Percentiles rank a stretch among this genome's conserved stretches.
Evolutionary conservation across 345 rosid species (phyloP).

Genomic region (Gossypium raimondii): DNA sequence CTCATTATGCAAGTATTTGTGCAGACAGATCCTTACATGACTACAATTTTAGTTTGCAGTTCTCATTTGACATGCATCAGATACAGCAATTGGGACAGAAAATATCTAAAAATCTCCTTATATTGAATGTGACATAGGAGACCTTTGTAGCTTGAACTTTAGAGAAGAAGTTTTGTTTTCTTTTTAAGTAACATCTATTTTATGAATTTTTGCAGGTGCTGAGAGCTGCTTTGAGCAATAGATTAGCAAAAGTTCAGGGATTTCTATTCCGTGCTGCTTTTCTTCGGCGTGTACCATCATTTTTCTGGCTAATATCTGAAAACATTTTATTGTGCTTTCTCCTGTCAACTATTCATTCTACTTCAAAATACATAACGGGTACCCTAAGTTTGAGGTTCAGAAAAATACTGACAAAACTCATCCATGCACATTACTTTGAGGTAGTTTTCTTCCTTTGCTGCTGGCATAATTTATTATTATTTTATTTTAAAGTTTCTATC

Average conservation of each 20-base stretch:
- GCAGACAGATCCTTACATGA: background rate
- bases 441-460: conserved; percentile 28
- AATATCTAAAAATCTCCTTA: background rate
- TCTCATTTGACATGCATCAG: background rate
- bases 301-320: conserved; percentile 81
- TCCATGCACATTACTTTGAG: conserved; percentile 93
- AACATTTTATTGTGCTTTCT: conserved; percentile 88
- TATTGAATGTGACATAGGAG: background rate
- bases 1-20: background rate
- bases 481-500: background rate
- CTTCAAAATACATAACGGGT: conserved; percentile 86
- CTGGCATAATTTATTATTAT: background rate
- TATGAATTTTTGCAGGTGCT: conserved; percentile 52
- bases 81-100: background rate
- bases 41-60: background rate
- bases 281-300: conserved; percentile 85
- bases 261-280: conserved; percentile 96
- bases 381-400: conserved; percentile 85
- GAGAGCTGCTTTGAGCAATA: conserved; percentile 86
- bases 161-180: background rate
- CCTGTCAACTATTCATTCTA: conserved; percentile 72
- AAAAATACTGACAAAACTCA: conserved; percentile 82
- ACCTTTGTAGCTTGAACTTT: background rate
- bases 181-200: conserved; percentile 13
- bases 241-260: conserved; percentile 98